A percentile compares a stretch with the other conserved stretches of the same genome.
Conservation (phyloP, 2,329 filamentous ascomycete genomes). For the Lasiodiplodia sp. region DNA sequence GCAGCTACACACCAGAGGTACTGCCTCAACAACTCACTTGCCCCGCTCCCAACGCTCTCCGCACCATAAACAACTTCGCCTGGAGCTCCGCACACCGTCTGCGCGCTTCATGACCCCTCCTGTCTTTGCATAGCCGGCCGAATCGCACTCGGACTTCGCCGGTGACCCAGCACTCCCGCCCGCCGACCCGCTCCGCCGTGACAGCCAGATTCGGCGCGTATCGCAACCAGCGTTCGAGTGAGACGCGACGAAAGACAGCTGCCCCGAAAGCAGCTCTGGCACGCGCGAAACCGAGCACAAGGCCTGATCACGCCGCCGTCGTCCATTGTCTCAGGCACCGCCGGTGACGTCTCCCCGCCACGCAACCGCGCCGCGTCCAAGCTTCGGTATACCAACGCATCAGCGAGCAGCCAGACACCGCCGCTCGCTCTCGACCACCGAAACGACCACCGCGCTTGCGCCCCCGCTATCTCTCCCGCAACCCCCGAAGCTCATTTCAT, state of each 20-base stretch:
- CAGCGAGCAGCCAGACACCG: slow-evolving; percentile 22
- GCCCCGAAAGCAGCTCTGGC: background rate
- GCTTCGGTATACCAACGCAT: slow-evolving; percentile 1
- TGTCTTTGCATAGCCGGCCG: slow-evolving; percentile 12
- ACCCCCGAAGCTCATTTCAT: slow-evolving; percentile 27
- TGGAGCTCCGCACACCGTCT: slow-evolving; percentile 4
- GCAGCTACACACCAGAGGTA: slow-evolving; percentile 22
- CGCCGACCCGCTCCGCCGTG: slow-evolving; percentile 21
- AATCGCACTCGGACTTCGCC: slow-evolving; percentile 22
- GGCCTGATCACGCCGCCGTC: slow-evolving; percentile 18
- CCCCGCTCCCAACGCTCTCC: slow-evolving; percentile 26
- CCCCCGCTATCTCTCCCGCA: background rate
- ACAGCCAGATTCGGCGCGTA: slow-evolving; percentile 7
- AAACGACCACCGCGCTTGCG: background rate
- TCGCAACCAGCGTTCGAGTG: slow-evolving; percentile 17
- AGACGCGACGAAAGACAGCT: slow-evolving; percentile 10
- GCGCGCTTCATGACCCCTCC: slow-evolving; percentile 7
- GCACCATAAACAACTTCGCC: background rate
- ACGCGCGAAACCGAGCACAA: slow-evolving; percentile 25
- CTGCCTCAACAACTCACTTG: slow-evolving; percentile 27
- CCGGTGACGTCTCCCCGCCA: slow-evolving; percentile 29
- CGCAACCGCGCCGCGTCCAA: slow-evolving; percentile 26
- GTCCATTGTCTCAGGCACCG: slow-evolving; percentile 20
- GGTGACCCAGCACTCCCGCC: slow-evolving; percentile 11
- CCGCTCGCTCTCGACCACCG: slow-evolving; percentile 11